Conservation (phyloP, 805 yeast species). For the Saccharomycopsis babjevae region DNA sequence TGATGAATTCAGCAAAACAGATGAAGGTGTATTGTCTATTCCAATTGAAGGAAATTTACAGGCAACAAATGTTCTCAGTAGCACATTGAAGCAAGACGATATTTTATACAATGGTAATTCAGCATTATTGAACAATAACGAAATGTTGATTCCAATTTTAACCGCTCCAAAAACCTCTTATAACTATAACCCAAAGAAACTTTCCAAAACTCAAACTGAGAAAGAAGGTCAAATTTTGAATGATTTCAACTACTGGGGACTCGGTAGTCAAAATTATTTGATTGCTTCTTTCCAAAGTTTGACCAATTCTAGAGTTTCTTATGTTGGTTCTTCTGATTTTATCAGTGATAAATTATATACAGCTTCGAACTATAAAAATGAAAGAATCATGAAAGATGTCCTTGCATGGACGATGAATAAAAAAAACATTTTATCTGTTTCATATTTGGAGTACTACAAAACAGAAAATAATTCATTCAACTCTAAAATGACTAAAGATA, state of each 20-base stretch:
- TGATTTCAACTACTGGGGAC: constrained; percentile 52
- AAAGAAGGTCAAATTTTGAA: constrained; percentile 25
- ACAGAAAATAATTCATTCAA: constrained; percentile 23
- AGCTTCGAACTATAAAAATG: constrained; percentile 22
- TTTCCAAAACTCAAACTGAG: constrained; percentile 31
- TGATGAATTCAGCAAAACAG: constrained; percentile 49
- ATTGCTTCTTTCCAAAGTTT: constrained; percentile 73
- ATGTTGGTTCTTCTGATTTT: constrained; percentile 67
- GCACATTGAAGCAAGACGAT: constrained; percentile 19
- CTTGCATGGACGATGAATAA: constrained; percentile 69
- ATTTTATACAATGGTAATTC: constrained; percentile 44
- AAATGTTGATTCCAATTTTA: constrained; percentile 59
- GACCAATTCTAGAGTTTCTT: constrained; percentile 64
- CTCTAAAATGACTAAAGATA: constrained; percentile 21
- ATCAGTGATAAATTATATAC: constrained; percentile 32
- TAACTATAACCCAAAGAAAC: constrained; percentile 34
- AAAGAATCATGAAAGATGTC: constrained; percentile 35
- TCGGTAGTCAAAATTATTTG: constrained; percentile 69
- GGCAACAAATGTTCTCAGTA: constrained; percentile 11
- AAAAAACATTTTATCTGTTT: constrained; percentile 49
- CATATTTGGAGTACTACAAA: constrained; percentile 29
- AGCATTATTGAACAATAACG: constrained; percentile 62
- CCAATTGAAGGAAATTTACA: constrained; percentile 18
- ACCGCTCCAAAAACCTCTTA: constrained; percentile 57
- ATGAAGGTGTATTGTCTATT: constrained; percentile 19